These are phyloP conservation scores for Sinapis alba DNA, from an alignment of 441 rosid genomes.

Conservation along the genomic window DNA sequence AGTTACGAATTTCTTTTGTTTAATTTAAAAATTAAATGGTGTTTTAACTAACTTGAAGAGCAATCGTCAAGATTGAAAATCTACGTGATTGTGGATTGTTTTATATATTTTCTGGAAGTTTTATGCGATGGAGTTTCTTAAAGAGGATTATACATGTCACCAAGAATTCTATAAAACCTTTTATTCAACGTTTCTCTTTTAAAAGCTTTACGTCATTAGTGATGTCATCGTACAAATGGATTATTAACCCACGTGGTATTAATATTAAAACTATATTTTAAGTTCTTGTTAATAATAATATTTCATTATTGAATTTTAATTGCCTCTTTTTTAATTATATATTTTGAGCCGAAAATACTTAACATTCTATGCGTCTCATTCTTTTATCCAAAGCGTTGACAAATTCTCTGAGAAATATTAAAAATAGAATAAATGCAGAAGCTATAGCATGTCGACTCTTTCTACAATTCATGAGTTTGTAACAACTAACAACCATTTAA, in stretches of 20 bases:
- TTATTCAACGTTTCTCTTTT: background rate
- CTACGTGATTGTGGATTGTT: background rate
- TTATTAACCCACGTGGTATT: background rate
- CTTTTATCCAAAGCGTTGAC: background rate
- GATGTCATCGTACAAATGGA: background rate
- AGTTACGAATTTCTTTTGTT: background rate
- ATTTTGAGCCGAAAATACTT: background rate
- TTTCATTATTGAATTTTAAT: background rate
- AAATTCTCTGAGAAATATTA: background rate
- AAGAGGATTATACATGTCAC: background rate
- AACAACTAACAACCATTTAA: too few relatives aligned
- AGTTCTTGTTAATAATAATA: background rate
- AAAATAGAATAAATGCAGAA: background rate
- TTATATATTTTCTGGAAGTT: background rate
- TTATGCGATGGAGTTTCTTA: background rate
- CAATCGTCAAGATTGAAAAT: background rate
- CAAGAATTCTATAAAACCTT: background rate
- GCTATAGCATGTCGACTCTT: background rate
- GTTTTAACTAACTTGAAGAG: background rate
- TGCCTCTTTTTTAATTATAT: background rate
- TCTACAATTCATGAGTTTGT: background rate
- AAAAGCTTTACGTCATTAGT: background rate
- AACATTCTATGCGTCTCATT: background rate
- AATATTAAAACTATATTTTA: background rate
- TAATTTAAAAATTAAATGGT: background rate